phyloP scores from a whole-genome alignment of 1,284 basidiomycete species.

The Trichosporon sp. region DNA sequence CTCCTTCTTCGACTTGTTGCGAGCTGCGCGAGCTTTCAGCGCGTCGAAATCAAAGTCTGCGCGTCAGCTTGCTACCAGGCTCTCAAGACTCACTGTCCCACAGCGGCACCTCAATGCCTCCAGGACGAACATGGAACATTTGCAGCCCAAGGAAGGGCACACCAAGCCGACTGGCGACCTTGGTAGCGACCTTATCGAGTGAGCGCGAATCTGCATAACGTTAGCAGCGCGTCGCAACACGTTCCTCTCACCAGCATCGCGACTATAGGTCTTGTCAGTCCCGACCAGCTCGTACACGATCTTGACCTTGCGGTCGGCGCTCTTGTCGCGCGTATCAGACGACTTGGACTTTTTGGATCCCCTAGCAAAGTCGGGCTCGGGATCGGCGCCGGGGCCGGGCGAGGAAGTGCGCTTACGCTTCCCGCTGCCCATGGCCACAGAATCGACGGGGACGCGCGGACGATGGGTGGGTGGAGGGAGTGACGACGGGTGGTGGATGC shows the following conservation, averaged over 20 bases:
- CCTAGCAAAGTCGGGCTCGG: not conserved
- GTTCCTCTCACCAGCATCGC: constrained; percentile 5
- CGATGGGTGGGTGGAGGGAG: not conserved
- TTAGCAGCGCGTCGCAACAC: not conserved
- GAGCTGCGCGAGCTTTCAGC: constrained; percentile 26
- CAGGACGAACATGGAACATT: constrained; percentile 25
- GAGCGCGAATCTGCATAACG: not conserved
- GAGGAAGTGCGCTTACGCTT: constrained; percentile 18
- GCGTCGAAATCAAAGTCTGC: constrained; percentile 31
- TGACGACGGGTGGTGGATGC: not conserved
- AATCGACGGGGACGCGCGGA: not conserved
- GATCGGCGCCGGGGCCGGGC: not conserved
- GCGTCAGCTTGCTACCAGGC: not conserved
- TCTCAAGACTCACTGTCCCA: constrained; percentile 28
- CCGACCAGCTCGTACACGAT: constrained; percentile 17
- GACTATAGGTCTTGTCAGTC: constrained; percentile 5
- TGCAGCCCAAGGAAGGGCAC: constrained; percentile 14
- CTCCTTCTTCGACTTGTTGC: constrained; percentile 12
- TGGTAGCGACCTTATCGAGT: constrained; percentile 12
- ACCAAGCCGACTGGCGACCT: constrained; percentile 13
- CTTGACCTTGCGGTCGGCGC: constrained; percentile 1
- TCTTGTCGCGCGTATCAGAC: not conserved
- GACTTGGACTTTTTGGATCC: constrained; percentile 10
- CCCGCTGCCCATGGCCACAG: constrained; percentile 2
- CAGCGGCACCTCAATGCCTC: constrained; percentile 27